Conservation (phyloP, 768 basidiomycete genomes). For the Cubamyces lactineus region DNA sequence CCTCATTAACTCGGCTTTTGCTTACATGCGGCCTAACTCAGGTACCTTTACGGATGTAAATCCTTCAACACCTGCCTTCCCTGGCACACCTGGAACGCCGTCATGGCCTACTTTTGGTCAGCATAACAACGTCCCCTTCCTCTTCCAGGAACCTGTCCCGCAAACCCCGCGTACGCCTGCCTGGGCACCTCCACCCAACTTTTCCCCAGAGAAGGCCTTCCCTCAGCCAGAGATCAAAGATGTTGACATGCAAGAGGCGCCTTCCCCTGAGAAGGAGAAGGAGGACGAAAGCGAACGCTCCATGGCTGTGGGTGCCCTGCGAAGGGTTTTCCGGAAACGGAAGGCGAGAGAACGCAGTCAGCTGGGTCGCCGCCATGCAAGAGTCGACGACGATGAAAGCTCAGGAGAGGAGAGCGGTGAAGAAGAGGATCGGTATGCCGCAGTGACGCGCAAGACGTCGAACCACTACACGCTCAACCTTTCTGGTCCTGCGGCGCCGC, state of each 20-base stretch:
- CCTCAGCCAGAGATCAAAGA: slow-evolving; percentile 63
- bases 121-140: slow-evolving; percentile 72
- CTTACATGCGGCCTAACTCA: slow-evolving; percentile 26
- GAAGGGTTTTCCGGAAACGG: slow-evolving; percentile 66
- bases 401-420: slow-evolving; percentile 48
- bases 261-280: slow-evolving; percentile 18
- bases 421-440: slow-evolving; percentile 48
- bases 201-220: slow-evolving; percentile 61
- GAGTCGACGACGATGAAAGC: slow-evolving; percentile 30
- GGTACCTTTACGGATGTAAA: slow-evolving; percentile 50
- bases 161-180: slow-evolving; percentile 48
- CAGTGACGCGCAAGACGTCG: slow-evolving; percentile 59
- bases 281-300: slow-evolving; percentile 45
- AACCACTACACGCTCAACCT: slow-evolving; percentile 87
- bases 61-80: slow-evolving; percentile 40
- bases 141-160: slow-evolving; percentile 61
- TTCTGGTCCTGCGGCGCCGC: slow-evolving; percentile 58
- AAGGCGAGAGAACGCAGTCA: slow-evolving; percentile 43
- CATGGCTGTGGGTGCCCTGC: slow-evolving; percentile 67
- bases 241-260: slow-evolving; percentile 70
- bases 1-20: too few relatives aligned
- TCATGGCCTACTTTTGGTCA: slow-evolving; percentile 59
- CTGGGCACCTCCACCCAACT: slow-evolving; percentile 68
- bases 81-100: slow-evolving; percentile 38
- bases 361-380: slow-evolving; percentile 10